Conservation (phyloP, 257 asterid species). For the Solanum sejunctum region DNA sequence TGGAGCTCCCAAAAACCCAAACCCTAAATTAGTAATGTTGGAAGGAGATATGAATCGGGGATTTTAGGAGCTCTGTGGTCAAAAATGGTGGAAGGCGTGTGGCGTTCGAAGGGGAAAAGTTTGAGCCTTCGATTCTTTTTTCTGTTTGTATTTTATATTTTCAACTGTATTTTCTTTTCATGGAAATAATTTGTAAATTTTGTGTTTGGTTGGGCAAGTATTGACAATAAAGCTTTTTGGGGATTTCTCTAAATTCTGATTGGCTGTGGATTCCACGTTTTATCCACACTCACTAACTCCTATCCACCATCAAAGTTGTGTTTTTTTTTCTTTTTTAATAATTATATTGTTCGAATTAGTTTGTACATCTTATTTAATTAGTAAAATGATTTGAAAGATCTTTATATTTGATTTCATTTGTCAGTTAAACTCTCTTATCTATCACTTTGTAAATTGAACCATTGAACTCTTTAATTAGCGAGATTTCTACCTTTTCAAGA, state of each 20-base stretch:
- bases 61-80: slow-evolving; percentile 1
- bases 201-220: not conserved
- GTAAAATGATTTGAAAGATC: too few species aligned
- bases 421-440: too few species aligned
- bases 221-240: not conserved
- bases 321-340: not conserved
- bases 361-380: not conserved
- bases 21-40: not conserved
- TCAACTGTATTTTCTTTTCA: not conserved
- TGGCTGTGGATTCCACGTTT: slow-evolving; percentile 50
- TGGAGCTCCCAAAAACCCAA: not conserved
- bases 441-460: too few species aligned
- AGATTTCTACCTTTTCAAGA: not conserved
- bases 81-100: not conserved
- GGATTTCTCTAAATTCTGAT: slow-evolving; percentile 58
- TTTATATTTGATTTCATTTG: too few species aligned
- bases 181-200: not conserved
- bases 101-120: slow-evolving; percentile 1
- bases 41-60: not conserved
- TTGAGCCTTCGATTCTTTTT: not conserved
- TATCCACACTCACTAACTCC: slow-evolving; percentile 51
- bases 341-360: accelerated
- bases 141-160: not conserved
- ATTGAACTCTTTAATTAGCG: too few species aligned
- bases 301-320: not conserved